Base-by-base conservation (phyloP, 148 eudicot genomes). In the Camellia japonica region DNA sequence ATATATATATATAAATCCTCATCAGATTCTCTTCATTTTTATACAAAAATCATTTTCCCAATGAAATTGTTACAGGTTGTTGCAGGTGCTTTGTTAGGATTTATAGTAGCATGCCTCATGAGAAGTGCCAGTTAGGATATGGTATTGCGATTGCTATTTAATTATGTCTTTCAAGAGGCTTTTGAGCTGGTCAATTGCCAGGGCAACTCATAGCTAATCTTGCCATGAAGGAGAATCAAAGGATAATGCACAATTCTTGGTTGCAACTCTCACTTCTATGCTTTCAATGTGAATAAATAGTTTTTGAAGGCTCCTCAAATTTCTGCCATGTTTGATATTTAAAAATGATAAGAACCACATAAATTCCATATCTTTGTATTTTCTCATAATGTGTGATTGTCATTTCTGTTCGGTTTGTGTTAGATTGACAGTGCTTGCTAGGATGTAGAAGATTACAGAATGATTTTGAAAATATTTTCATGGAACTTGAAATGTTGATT, bases 81-180 rank as follows among this genome's bases (percentile, higher is more conserved):
- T 69, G 87, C 90, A 15, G 90, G 91, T 51, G 90, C 88, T 14
- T 47, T 79, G 7, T 80, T 87, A 80, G 90, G 90, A 20, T 78
- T 80, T 78, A 41, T 73, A 72, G 83, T 87, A 67, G 90, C 91
- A 20, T 85, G 63, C 72, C 59, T 85, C 52, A 76, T 86, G 89
- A 80, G 68, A 30, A 65, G 58, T 18, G 84, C 83, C 71, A 74
- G 78, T 43, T 86, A 81, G 68, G 23, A 14, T 44, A 20, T 60
- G 62, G 14, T 30, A 61, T 16, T 41, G 42, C 15, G 43, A 61
- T 60, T 42, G 68, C 68, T 41, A 16, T 65, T 56, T 51, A 38
- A 38, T 74, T 74, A 10, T 30, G 38, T 30, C 38, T 30, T 30
- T 30, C 38, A 30, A 30, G 38, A 38, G 43, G 43, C 13, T 49